A percentile compares a stretch with the other conserved stretches of the same genome.
phyloP scores from a whole-genome alignment of 2,329 filamentous ascomycete genomes.

The Aspergillus phoenicis region DNA sequence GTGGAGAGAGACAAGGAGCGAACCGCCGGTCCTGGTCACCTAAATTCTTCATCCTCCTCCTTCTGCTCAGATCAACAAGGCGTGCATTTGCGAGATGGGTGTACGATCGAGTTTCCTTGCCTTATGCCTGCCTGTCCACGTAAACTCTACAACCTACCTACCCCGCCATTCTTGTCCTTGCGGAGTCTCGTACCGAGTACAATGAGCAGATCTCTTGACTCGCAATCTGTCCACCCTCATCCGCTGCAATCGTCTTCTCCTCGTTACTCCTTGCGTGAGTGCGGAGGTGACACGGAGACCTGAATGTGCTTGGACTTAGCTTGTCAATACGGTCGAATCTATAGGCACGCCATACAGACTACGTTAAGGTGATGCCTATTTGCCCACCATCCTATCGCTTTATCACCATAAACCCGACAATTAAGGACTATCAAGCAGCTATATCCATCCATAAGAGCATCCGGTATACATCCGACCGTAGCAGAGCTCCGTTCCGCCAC shows the following conservation, averaged over 20 bases:
- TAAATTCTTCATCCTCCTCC: not conserved
- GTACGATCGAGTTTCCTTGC: not conserved
- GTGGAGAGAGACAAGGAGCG: not conserved
- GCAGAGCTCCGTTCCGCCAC: not conserved
- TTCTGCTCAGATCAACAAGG: not conserved
- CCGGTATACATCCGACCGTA: not conserved
- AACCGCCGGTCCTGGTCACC: not conserved
- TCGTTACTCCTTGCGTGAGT: constrained; percentile 22
- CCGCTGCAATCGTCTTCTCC: not conserved
- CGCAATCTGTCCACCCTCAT: not conserved
- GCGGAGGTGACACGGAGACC: constrained; percentile 22
- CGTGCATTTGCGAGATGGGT: too few species aligned
- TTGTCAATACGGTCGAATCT: not conserved
- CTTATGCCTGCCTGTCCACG: not conserved
- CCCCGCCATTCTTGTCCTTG: not conserved
- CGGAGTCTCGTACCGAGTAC: not conserved
- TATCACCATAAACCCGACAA: too few species aligned
- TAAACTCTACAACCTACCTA: not conserved
- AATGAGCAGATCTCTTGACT: not conserved
- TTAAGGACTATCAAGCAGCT: too few species aligned
- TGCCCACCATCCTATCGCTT: not conserved
- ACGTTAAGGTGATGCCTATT: too few species aligned
- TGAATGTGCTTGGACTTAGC: not conserved
- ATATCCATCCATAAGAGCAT: too few species aligned
- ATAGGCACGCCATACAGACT: too few species aligned